Evolutionary conservation across 306 rosid species (phyloP).

Genomic region (Vicia sativa): DNA sequence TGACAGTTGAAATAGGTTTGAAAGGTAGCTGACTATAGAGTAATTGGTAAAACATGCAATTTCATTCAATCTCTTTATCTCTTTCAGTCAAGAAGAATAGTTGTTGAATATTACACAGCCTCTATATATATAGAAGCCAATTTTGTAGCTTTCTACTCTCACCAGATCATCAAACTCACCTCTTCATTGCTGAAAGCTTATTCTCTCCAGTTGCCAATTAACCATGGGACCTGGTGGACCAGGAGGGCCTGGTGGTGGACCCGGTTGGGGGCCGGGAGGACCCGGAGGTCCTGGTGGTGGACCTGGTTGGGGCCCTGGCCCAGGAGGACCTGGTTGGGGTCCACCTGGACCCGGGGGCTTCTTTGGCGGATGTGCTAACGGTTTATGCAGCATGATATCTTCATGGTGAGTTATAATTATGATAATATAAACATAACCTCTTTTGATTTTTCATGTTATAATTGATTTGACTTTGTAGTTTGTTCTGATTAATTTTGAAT

Average conservation of each 20-base stretch:
- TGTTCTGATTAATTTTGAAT: not conserved
- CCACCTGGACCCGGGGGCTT: slow-evolving; percentile 51
- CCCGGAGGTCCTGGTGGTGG: slow-evolving; percentile 48
- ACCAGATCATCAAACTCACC: not conserved
- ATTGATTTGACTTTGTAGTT: not conserved
- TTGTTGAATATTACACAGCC: slow-evolving; percentile 13
- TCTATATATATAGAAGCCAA: slow-evolving; percentile 7
- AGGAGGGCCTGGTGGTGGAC: slow-evolving; percentile 53
- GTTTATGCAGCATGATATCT: slow-evolving; percentile 57
- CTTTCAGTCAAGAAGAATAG: not conserved
- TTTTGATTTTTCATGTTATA: not conserved
- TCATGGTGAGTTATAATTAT: slow-evolving; percentile 54
- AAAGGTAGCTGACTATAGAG: slow-evolving; percentile 13
- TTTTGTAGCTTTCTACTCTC: not conserved
- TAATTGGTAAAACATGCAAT: too few relatives aligned
- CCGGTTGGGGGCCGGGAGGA: slow-evolving; percentile 36
- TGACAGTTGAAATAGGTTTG: slow-evolving; percentile 32
- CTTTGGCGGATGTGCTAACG: slow-evolving; percentile 67
- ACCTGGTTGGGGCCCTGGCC: slow-evolving; percentile 36
- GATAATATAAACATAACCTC: not conserved
- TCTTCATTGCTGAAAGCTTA: slow-evolving; percentile 7
- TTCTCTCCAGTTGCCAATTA: not conserved
- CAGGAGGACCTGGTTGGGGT: slow-evolving; percentile 50
- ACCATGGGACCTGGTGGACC: slow-evolving; percentile 60
- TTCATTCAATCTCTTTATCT: not conserved